Base-by-base conservation (phyloP, 345 rosid species). In the Lepidium africanum region DNA sequence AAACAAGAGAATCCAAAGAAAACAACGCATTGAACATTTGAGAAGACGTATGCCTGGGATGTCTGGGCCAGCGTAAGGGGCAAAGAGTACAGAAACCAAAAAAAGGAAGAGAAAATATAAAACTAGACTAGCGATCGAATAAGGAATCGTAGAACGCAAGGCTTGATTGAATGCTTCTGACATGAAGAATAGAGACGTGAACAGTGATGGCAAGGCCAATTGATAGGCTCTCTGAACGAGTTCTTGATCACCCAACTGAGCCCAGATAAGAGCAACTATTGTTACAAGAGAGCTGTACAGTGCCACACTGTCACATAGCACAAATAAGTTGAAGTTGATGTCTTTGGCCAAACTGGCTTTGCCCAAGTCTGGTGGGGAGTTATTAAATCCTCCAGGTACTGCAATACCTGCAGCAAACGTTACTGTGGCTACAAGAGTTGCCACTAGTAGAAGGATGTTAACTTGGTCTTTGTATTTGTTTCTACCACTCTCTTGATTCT, bases 361-460 rank as follows among this genome's bases (percentile, higher is more conserved):
- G 9, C 61, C 70, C 3, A 14, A 0, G 30, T 65, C 3, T 9
- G 48, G 46, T 1, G 8, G 30, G 3, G 61, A 66, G 62, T 16
- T 23, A 5, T 39, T 45, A 11, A 48, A 50, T 1, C 60, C 70
- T 0, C 70, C 70, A 0, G 61, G 70, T 59, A 65, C 0, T 36
- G 61, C 10, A 49, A 52, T 0, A 25, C 70, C 61, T 0, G 70
- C 70, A n/a, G 60, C 42, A 30, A 65, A 65, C 2, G 70, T 38
- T 9, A 65, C 47, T 0, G 70, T 51, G 8, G 59, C 70, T 13
- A 51, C 48, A 19, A 65, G 70, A 32, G 59, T 14, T 51, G 42
- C 58, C 46, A 25, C 70, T 0, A 65, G 30, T 19, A 65, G n/a
- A 23, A 65, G 70, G 0, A 0, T 0, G 12, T 39, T 41, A 2